Evolutionary conservation across 257 asterid genomes (phyloP).

Genomic region (Ilex asprella): DNA sequence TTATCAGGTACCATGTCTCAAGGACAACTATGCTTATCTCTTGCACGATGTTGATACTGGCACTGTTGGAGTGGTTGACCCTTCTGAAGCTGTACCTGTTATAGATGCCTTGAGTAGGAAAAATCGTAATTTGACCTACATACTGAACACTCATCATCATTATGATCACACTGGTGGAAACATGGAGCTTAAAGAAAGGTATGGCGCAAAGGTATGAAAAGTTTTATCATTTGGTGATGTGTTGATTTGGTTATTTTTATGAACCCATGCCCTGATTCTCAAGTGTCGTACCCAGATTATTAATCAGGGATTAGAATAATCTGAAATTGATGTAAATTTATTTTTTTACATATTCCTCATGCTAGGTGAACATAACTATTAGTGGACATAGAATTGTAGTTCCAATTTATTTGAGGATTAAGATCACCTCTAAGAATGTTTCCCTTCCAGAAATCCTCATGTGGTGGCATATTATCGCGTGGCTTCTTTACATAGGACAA

Average conservation of each 20-base stretch:
- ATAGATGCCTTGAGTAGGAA: constrained; percentile 65
- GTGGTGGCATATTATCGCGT: too few relatives aligned
- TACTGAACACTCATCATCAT: constrained; percentile 93
- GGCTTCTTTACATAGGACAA: too few relatives aligned
- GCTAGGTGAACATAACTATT: too few relatives aligned
- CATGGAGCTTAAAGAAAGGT: constrained; percentile 80
- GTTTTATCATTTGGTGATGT: constrained; percentile 18
- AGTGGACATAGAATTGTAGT: too few relatives aligned
- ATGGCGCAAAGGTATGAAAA: constrained; percentile 89
- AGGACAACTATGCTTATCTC: constrained; percentile 89
- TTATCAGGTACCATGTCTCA: constrained; percentile 80
- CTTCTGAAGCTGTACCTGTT: constrained; percentile 85
- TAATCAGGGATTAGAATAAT: too few relatives aligned
- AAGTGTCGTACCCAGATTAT: too few relatives aligned
- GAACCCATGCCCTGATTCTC: too few relatives aligned
- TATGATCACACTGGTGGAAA: constrained; percentile 96
- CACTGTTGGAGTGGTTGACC: constrained; percentile 97
- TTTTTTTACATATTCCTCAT: too few relatives aligned
- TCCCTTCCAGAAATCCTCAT: too few relatives aligned
- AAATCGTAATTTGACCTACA: constrained; percentile 79
- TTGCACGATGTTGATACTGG: constrained; percentile 87
- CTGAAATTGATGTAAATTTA: too few relatives aligned
- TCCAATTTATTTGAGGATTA: too few relatives aligned
- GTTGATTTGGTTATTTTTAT: constrained; percentile 4
- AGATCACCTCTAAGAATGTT: too few relatives aligned